phyloP scores from a whole-genome alignment of 2,329 filamentous ascomycete genomes.

The Pestalotiopsis sp. region DNA sequence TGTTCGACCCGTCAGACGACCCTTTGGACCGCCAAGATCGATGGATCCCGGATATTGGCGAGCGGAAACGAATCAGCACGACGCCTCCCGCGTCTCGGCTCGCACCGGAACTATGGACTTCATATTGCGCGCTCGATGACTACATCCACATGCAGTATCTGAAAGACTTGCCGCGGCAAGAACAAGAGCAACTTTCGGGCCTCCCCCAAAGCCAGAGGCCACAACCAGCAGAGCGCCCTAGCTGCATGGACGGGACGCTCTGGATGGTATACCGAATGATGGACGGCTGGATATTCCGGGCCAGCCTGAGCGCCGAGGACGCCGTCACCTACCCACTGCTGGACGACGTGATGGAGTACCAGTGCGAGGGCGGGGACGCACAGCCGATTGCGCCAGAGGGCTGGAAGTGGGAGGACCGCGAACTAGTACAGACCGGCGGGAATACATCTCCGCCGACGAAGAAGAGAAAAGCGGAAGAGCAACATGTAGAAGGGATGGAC shows the following conservation, averaged over 20 bases:
- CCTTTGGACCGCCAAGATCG: slow-evolving; percentile 1
- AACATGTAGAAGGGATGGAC: not conserved
- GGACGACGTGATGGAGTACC: slow-evolving; percentile 7
- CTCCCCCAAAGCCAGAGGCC: not conserved
- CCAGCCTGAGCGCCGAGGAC: not conserved
- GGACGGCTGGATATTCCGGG: slow-evolving; percentile 3
- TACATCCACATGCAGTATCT: not conserved
- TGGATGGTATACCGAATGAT: slow-evolving; percentile 5
- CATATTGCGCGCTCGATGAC: slow-evolving; percentile 4
- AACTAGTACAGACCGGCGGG: not conserved
- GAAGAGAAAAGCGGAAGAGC: not conserved
- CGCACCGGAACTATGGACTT: not conserved
- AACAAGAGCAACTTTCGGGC: not conserved
- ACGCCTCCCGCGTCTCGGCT: not conserved
- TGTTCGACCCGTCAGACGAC: not conserved
- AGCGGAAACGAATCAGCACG: not conserved
- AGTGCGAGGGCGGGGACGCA: not conserved
- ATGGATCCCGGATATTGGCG: slow-evolving; percentile 1
- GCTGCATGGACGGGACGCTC: not conserved
- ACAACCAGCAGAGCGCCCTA: not conserved
- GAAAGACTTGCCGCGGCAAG: not conserved
- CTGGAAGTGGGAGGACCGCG: not conserved
- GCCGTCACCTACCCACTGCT: not conserved
- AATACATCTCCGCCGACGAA: not conserved
- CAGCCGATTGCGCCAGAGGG: slow-evolving; percentile 1